A percentile compares a stretch with the other conserved stretches of the same genome.
Conservation (phyloP, 495 filamentous ascomycete genomes). For the Sporormia fimetaria region DNA sequence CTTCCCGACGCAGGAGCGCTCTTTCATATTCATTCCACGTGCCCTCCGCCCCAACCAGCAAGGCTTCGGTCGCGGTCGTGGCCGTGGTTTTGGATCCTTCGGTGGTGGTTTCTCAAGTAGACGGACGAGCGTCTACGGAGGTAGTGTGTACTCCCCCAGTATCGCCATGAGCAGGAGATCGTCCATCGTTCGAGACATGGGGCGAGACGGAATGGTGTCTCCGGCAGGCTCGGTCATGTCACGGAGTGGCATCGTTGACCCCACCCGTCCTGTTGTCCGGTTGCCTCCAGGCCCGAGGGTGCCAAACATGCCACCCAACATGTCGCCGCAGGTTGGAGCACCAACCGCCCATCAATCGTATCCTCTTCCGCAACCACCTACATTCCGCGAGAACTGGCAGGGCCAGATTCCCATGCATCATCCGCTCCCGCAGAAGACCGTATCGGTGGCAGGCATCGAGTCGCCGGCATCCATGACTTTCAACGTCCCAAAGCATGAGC, state of each 20-base stretch:
- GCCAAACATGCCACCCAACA: constrained; percentile 4
- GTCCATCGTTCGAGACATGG: constrained; percentile 65
- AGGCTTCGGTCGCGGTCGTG: constrained; percentile 55
- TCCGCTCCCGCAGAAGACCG: constrained; percentile 84
- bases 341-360: constrained; percentile 41
- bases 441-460: constrained; percentile 91
- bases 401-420: constrained; percentile 84
- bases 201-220: constrained; percentile 64
- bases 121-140: constrained; percentile 70
- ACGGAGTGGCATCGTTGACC: constrained; percentile 46
- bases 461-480: constrained; percentile 61
- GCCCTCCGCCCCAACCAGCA: constrained; percentile 88
- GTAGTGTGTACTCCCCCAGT: constrained; percentile 79
- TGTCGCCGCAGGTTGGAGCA: constrained; percentile 22
- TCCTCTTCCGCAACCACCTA: constrained; percentile 57
- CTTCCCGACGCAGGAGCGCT: constrained; percentile 76
- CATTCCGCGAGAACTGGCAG: constrained; percentile 65
- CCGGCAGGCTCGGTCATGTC: constrained; percentile 68
- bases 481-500: constrained; percentile 57
- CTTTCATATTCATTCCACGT: constrained; percentile 96
- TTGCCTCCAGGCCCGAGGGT: constrained; percentile 50
- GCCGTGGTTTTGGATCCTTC: constrained; percentile 54
- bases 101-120: constrained; percentile 55
- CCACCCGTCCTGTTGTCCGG: constrained; percentile 67
- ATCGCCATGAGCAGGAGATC: constrained; percentile 84